Evolutionary conservation across 108 stramenopile genomes (phyloP).

Genomic region (Mediolabrus comicus): DNA sequence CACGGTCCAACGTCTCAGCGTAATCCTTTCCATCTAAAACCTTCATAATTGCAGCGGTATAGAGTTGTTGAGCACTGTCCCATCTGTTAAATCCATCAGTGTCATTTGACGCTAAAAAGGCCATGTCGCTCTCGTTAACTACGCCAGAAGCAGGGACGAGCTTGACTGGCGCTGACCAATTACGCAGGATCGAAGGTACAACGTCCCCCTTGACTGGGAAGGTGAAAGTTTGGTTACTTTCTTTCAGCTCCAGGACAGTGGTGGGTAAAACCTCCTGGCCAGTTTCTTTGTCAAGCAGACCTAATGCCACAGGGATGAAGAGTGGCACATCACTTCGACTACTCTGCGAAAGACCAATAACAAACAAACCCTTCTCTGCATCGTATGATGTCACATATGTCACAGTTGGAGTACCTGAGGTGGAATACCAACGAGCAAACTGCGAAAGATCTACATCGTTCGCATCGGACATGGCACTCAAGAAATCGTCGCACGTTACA

Average conservation of each 20-base stretch:
- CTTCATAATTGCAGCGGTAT: conserved; percentile 63
- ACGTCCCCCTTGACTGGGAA: conserved; percentile 50
- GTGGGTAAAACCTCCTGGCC: conserved; percentile 47
- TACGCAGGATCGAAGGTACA: conserved; percentile 64
- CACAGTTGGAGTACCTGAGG: conserved; percentile 72
- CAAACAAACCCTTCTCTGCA: conserved; percentile 27
- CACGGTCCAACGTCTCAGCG: conserved; percentile 44
- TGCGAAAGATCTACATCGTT: conserved; percentile 41
- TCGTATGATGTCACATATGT: conserved; percentile 40
- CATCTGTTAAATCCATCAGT: conserved; percentile 93
- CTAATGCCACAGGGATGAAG: conserved; percentile 65
- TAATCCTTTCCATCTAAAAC: conserved; percentile 29
- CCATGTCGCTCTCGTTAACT: conserved; percentile 64
- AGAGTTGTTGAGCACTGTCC: conserved; percentile 85
- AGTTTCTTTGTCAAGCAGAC: conserved; percentile 54
- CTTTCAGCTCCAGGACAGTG: conserved; percentile 56
- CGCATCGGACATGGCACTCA: conserved; percentile 76
- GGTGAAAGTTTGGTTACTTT: conserved; percentile 54
- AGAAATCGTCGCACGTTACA: conserved; percentile 82
- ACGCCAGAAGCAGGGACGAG: conserved; percentile 43
- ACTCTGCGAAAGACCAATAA: conserved; percentile 52
- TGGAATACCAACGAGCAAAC: conserved; percentile 75
- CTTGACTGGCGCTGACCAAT: conserved; percentile 74
- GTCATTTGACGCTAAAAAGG: conserved; percentile 84
- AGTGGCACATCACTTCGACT: conserved; percentile 51